These are phyloP conservation scores for Hanseniaspora singularis DNA, from an alignment of 805 yeast species.

Conservation along the genomic window DNA sequence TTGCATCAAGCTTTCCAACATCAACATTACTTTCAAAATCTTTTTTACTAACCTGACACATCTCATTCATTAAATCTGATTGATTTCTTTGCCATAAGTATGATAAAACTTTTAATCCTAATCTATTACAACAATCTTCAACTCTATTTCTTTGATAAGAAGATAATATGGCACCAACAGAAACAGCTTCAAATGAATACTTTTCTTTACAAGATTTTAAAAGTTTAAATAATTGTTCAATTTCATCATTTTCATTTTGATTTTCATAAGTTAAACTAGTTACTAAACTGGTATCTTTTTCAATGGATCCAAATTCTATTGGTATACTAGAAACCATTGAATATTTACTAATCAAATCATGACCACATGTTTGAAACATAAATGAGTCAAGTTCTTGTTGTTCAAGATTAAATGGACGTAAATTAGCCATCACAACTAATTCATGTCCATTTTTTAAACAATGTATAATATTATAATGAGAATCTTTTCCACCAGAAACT, in stretches of 20 bases:
- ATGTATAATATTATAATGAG: conserved; percentile 78
- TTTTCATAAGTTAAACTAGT: conserved; percentile 50
- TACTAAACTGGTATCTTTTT: conserved; percentile 37
- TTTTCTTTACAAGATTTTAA: conserved; percentile 35
- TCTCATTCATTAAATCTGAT: conserved; percentile 64
- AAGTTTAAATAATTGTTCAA: conserved; percentile 62
- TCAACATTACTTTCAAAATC: conserved; percentile 17
- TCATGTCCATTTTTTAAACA: conserved; percentile 80
- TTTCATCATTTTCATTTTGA: conserved; percentile 54
- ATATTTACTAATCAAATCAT: conserved; percentile 56
- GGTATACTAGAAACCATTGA: conserved; percentile 68
- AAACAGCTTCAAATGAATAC: conserved; percentile 68
- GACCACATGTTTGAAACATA: conserved; percentile 98
- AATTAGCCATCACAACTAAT: conserved; percentile 70
- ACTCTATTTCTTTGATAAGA: conserved; percentile 93
- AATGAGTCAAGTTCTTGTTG: conserved; percentile 77
- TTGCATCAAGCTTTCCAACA: conserved; percentile 47
- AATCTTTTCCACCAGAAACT: conserved; percentile 93
- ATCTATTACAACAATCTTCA: conserved; percentile 72
- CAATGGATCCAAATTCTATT: conserved; percentile 4
- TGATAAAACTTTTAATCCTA: conserved; percentile 57
- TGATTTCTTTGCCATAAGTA: conserved; percentile 89
- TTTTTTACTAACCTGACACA: conserved; percentile 36
- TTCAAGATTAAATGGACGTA: conserved; percentile 46
- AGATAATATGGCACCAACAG: conserved; percentile 91